Conservation (phyloP, 2,329 filamentous ascomycete species). For the Podosphaera aphanis region DNA sequence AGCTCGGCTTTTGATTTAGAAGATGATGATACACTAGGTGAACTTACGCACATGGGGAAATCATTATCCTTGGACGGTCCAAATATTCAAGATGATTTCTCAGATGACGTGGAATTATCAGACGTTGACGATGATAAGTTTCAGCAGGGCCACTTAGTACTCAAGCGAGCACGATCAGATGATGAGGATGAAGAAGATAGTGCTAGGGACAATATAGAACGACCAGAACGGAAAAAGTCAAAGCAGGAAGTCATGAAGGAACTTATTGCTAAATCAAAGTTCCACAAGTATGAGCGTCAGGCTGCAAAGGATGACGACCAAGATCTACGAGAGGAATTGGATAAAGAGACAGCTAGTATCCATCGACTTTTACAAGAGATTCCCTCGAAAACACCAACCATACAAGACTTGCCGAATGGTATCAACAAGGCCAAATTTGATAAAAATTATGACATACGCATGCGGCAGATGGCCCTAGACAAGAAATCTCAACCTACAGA, state of each 20-base stretch:
- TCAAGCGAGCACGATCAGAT: conserved; percentile 30
- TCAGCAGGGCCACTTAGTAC: conserved; percentile 27
- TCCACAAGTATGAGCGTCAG: conserved; percentile 85
- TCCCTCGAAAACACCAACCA: conserved; percentile 21
- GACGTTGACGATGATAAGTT: conserved; percentile 34
- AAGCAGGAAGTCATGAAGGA: conserved; percentile 98
- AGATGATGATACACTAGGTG: conserved; percentile 44
- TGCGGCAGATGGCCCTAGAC: conserved; percentile 66
- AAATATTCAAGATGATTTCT: conserved; percentile 45
- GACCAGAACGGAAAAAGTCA: conserved; percentile 70
- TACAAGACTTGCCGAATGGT: conserved; percentile 19
- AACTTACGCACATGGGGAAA: conserved; percentile 66
- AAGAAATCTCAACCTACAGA: conserved; percentile 66
- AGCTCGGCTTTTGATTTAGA: conserved; percentile 75
- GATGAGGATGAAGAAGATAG: conserved; percentile 27
- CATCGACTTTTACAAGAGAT: conserved; percentile 43
- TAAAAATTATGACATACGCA: conserved; percentile 65
- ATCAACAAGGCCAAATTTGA: conserved; percentile 46
- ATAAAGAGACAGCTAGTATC: conserved; percentile 60
- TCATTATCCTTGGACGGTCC: conserved; percentile 39
- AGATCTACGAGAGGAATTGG: conserved; percentile 60
- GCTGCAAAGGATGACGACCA: conserved; percentile 82
- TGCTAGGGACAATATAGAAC: conserved; percentile 25
- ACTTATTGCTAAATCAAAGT: conserved; percentile 88
- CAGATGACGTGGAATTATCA: conserved; percentile 42